A percentile compares a stretch with the other conserved stretches of the same genome.
phyloP scores from a whole-genome alignment of 2,329 filamentous ascomycete species.

The Monosporascus sp. region DNA sequence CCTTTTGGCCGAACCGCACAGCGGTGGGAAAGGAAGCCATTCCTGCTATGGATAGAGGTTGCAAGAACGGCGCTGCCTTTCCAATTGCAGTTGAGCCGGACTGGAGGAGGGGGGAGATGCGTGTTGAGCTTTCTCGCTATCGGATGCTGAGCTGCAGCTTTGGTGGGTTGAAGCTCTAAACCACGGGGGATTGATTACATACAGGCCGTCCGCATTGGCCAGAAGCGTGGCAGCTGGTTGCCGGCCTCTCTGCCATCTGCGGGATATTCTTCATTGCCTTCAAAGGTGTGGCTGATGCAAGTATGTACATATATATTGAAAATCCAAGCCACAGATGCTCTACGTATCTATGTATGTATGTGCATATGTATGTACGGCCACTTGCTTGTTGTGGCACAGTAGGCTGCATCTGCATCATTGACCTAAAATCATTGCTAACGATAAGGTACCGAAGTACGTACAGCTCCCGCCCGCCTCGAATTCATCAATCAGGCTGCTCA shows the following conservation, averaged over 20 bases:
- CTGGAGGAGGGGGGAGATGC: not conserved
- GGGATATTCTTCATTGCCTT: too few relatives aligned
- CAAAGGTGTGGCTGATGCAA: not conserved
- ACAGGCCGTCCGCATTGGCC: slow-evolving; percentile 6
- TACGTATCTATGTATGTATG: not conserved
- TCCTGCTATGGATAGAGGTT: slow-evolving; percentile 28
- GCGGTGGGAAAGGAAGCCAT: slow-evolving; percentile 54
- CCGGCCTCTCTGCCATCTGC: not conserved
- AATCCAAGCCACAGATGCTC: not conserved
- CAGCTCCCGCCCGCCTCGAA: not conserved
- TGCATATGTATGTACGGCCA: too few relatives aligned
- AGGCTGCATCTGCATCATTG: not conserved
- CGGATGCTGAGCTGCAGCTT: slow-evolving; percentile 3
- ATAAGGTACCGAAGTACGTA: slow-evolving; percentile 12
- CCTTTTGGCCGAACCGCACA: slow-evolving; percentile 46
- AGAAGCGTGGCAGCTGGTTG: slow-evolving; percentile 6
- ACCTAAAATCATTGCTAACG: not conserved
- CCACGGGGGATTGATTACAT: not conserved
- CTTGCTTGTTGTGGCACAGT: not conserved
- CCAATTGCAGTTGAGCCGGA: slow-evolving; percentile 21
- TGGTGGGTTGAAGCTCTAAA: slow-evolving; percentile 20
- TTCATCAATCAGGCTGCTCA: slow-evolving; percentile 32
- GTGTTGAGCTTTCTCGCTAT: slow-evolving; percentile 9
- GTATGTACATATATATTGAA: not conserved
- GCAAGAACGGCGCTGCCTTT: slow-evolving; percentile 25